Evolutionary conservation across 2,329 filamentous ascomycete genomes (phyloP), one percentile per base, ranked within the genome.

Genomic region (Chaetomiaceae sp.): DNA sequence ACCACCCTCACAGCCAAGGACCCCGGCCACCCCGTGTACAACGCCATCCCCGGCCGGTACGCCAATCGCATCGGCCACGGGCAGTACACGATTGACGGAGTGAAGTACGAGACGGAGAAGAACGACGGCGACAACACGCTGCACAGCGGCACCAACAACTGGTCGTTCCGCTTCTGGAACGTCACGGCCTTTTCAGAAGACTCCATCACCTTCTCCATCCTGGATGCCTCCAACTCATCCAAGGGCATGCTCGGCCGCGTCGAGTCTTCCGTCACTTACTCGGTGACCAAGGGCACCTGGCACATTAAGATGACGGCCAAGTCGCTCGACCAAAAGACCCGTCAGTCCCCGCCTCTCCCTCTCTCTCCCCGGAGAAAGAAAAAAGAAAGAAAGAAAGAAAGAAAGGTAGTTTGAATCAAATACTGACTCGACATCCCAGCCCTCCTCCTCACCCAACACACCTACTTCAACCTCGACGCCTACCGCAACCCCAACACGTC

Each of bases 381-480:
- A n/a, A n/a, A n/a, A n/a, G n/a, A n/a, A n/a, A n/a, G n/a, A n/a
- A n/a, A n/a, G n/a, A n/a, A n/a, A n/a, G n/a, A n/a, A n/a, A n/a
- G n/a, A n/a, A n/a, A n/a, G n/a, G n/a, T n/a, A n/a, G n/a, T n/a
- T n/a, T n/a, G n/a, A n/a, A n/a, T n/a, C n/a, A n/a, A n/a, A n/a
- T n/a, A n/a, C n/a, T n/a, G n/a, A n/a, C n/a, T n/a, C n/a, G n/a
- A n/a, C n/a, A n/a, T n/a, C n/a, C 36, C 37, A 71, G 71, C 82
- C 1, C 76, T 85, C 64, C 83, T 85, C 78, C 71, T 85, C 37
- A 82, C 78, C 29, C 81, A 82, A 38, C 83, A 86, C 68, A 81
- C 79, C 44, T 86, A 86, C 73, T 86, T 84, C 78, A 86, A 86
- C 67, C 73, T 86, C 21, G 82, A 86, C 60, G 82, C 78, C 13